phyloP scores from a whole-genome alignment of 2,329 filamentous ascomycete genomes.

The Scorias spongiosa region DNA sequence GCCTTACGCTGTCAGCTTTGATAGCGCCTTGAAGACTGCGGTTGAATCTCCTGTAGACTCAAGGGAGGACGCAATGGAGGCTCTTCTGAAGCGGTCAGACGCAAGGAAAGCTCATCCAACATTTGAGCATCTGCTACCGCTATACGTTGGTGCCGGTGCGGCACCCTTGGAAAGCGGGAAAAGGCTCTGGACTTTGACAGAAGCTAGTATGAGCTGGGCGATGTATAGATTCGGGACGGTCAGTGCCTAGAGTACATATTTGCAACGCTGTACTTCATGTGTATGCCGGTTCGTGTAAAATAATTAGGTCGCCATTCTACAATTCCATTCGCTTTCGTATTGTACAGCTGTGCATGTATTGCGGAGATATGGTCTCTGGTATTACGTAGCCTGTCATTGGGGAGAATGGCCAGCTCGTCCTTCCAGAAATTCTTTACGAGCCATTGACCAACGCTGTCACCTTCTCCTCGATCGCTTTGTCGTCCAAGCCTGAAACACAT shows the following conservation, averaged over 20 bases:
- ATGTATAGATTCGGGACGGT: slow-evolving; percentile 19
- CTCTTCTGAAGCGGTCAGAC: slow-evolving; percentile 27
- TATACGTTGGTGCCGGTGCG: slow-evolving; percentile 33
- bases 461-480: slow-evolving; percentile 55
- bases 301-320: too few species aligned
- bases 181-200: slow-evolving; percentile 19
- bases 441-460: slow-evolving; percentile 42
- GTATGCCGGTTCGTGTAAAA: too few species aligned
- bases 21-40: slow-evolving; percentile 19
- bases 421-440: not conserved
- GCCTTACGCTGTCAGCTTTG: slow-evolving; percentile 22
- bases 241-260: not conserved
- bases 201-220: slow-evolving; percentile 22
- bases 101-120: slow-evolving; percentile 47
- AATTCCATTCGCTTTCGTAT: not conserved
- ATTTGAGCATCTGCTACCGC: slow-evolving; percentile 47
- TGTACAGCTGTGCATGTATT: not conserved
- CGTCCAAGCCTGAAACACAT: slow-evolving; percentile 40
- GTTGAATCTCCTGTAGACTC: slow-evolving; percentile 16
- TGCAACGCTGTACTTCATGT: not conserved
- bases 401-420: too few species aligned
- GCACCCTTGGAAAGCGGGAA: slow-evolving; percentile 17
- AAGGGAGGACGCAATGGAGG: slow-evolving; percentile 20
- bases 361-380: not conserved
- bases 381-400: not conserved